Conservation (phyloP, 768 basidiomycete species). For the Amanita polypyramis region DNA sequence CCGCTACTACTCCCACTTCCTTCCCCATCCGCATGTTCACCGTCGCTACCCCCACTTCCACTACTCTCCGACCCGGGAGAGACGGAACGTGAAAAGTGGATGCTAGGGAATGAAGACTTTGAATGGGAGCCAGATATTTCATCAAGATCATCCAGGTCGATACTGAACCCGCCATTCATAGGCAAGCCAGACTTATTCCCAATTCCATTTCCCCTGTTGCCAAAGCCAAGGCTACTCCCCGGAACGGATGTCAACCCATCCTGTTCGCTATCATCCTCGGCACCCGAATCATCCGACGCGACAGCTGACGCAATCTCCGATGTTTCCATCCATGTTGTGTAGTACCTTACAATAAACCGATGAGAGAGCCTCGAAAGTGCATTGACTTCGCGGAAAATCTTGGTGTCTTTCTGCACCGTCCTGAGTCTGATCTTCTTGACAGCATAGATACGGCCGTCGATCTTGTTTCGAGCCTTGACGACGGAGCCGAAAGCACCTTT, state of each 20-base stretch:
- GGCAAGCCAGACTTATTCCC: slow-evolving; percentile 14
- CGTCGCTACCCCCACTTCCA: slow-evolving; percentile 13
- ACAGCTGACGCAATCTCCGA: slow-evolving; percentile 40
- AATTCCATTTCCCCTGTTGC: slow-evolving; percentile 13
- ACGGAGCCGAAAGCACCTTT: slow-evolving; percentile 91
- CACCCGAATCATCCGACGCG: slow-evolving; percentile 44
- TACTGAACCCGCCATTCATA: slow-evolving; percentile 46
- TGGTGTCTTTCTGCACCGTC: slow-evolving; percentile 68
- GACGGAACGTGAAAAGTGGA: slow-evolving; percentile 57
- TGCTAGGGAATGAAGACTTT: slow-evolving; percentile 67
- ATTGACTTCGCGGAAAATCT: slow-evolving; percentile 87
- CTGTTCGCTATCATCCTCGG: slow-evolving; percentile 22
- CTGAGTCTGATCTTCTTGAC: slow-evolving; percentile 87
- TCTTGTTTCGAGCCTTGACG: slow-evolving; percentile 85
- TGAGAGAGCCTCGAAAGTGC: slow-evolving; percentile 83
- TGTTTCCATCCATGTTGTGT: slow-evolving; percentile 83
- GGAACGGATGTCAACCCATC: slow-evolving; percentile 45
- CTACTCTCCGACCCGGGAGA: slow-evolving; percentile 21
- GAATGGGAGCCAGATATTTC: slow-evolving; percentile 40
- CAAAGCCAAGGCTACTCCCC: slow-evolving; percentile 12
- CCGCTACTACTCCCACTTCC: slow-evolving; percentile 11
- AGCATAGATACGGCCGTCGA: slow-evolving; percentile 72
- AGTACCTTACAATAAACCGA: slow-evolving; percentile 86
- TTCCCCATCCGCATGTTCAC: slow-evolving; percentile 22
- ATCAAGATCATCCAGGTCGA: slow-evolving; percentile 55